Percentiles rank a stretch among this genome's conserved stretches.
phyloP scores from a whole-genome alignment of 225 moss, liverwort and hornwort genomes.

The Polytrichum formosum region DNA sequence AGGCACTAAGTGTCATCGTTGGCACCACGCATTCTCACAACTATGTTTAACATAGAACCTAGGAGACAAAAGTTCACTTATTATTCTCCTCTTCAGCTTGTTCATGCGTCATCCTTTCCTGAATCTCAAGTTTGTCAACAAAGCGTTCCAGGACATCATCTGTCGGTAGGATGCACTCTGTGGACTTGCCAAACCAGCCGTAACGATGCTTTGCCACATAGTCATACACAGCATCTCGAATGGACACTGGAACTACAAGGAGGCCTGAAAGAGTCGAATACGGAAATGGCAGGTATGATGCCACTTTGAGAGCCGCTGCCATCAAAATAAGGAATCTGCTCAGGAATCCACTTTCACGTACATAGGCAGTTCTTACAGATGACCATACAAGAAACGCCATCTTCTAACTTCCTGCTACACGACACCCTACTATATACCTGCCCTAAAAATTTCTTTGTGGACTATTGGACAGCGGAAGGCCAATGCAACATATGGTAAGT shows the following conservation, averaged over 20 bases:
- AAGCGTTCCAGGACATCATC: conserved; percentile 52
- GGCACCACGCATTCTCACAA: too few relatives aligned
- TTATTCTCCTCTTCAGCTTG: conserved; percentile 30
- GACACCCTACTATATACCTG: too few relatives aligned
- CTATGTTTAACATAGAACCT: too few relatives aligned
- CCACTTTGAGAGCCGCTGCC: conserved; percentile 54
- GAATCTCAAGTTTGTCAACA: conserved; percentile 55
- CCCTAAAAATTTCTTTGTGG: too few relatives aligned
- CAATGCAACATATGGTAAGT: too few relatives aligned
- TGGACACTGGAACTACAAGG: conserved; percentile 30
- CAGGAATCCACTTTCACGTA: neutral
- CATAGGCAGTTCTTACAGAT: too few relatives aligned
- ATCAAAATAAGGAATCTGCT: conserved; percentile 2
- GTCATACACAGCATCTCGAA: conserved; percentile 55
- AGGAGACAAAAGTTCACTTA: neutral
- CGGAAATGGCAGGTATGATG: conserved; percentile 43
- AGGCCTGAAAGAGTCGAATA: conserved; percentile 37
- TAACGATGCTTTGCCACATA: conserved; percentile 49
- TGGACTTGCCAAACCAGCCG: conserved; percentile 43
- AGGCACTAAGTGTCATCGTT: too few relatives aligned
- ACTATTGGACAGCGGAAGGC: too few relatives aligned
- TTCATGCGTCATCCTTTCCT: conserved; percentile 28
- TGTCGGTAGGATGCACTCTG: conserved; percentile 37
- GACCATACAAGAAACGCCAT: too few relatives aligned
- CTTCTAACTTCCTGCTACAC: too few relatives aligned